Conservation (phyloP, 2,329 filamentous ascomycete genomes). For the Aspergillus quadrilineatus region DNA sequence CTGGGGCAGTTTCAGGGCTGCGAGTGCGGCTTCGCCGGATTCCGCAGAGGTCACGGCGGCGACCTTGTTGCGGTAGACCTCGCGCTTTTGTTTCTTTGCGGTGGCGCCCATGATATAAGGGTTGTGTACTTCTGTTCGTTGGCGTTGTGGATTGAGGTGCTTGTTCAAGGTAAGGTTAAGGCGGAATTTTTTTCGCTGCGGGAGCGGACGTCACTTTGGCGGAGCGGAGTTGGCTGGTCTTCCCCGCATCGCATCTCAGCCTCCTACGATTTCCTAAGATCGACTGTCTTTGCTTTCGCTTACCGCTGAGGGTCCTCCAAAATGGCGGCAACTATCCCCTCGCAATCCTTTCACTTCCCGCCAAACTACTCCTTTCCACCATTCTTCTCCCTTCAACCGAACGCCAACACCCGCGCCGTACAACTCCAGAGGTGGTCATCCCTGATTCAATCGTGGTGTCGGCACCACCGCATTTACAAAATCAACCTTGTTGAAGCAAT, state of each 20-base stretch:
- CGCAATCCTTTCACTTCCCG: slow-evolving; percentile 40
- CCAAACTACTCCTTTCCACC: slow-evolving; percentile 53
- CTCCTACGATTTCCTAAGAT: too few relatives aligned
- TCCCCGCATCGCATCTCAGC: slow-evolving; percentile 9
- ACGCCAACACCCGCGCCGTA: slow-evolving; percentile 43
- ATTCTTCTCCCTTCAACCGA: slow-evolving; percentile 51
- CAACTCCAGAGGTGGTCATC: slow-evolving; percentile 79
- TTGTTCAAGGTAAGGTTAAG: neutral
- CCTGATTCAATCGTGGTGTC: slow-evolving; percentile 80
- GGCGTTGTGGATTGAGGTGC: neutral
- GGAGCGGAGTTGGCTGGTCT: neutral
- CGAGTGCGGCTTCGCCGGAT: slow-evolving; percentile 22
- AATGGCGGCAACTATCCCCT: neutral
- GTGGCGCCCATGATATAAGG: slow-evolving; percentile 11
- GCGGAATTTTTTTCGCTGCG: slow-evolving; percentile 6
- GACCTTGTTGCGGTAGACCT: slow-evolving; percentile 61
- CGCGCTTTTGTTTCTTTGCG: slow-evolving; percentile 55
- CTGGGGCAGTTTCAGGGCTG: slow-evolving; percentile 64
- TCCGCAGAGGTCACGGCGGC: slow-evolving; percentile 23
- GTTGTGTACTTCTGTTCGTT: neutral
- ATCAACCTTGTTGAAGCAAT: slow-evolving; percentile 66
- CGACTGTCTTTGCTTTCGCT: neutral
- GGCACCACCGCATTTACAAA: slow-evolving; percentile 71
- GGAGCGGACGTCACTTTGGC: slow-evolving; percentile 1
- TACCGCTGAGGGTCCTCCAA: too few relatives aligned